Conservation (phyloP, 371 early-diverging fungal species). For the Rhizomucor pusillus region DNA sequence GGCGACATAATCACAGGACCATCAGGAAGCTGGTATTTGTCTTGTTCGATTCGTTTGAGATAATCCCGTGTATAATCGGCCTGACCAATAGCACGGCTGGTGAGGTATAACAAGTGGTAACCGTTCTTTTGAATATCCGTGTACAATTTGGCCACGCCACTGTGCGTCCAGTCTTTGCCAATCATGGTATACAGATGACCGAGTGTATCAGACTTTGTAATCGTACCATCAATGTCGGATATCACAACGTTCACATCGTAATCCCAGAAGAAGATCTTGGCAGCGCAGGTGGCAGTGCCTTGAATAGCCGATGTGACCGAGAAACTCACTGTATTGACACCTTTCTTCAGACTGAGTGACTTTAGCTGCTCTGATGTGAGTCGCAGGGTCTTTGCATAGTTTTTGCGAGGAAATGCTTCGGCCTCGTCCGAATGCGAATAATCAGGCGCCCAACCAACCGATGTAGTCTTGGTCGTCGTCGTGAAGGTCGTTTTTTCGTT, state of each 20-base stretch:
- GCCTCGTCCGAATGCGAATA: conserved; percentile 7
- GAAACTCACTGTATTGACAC: conserved; percentile 90
- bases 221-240: conserved; percentile 99
- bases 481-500: conserved; percentile 33
- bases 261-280: conserved; percentile 91
- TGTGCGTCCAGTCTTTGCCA: conserved; percentile 99
- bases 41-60: conserved; percentile 88
- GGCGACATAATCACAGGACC: conserved; percentile 99
- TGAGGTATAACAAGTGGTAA: conserved; percentile 96
- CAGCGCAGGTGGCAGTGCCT: conserved; percentile 75
- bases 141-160: conserved; percentile 95
- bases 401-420: conserved; percentile 23
- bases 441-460: conserved; percentile 40
- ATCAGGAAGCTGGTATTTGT: conserved; percentile 86
- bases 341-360: conserved; percentile 78
- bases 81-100: conserved; percentile 97
- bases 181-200: conserved; percentile 98
- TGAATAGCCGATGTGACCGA: conserved; percentile 77
- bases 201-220: conserved; percentile 97
- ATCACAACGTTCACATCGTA: conserved; percentile 89
- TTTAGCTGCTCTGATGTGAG: conserved; percentile 91
- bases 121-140: conserved; percentile 94
- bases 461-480: conserved; percentile 39
- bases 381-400: conserved; percentile 87
- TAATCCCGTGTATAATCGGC: conserved; percentile 92